Evolutionary conservation across 805 yeast species (phyloP).

Genomic region (Schizosaccharomyces osmophilus): DNA sequence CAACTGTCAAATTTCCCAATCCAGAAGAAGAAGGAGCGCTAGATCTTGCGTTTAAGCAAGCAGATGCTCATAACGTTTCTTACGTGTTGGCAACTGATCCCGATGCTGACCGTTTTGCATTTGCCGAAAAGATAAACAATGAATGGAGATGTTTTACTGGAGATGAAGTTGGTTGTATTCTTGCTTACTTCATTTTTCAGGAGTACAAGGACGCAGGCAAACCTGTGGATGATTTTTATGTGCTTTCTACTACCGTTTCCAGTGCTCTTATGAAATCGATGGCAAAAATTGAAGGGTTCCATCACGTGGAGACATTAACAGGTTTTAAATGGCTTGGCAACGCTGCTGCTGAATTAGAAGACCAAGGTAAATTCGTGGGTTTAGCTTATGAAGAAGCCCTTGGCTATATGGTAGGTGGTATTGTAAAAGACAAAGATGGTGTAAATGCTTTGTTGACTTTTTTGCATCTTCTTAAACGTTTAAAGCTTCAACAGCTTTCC

Average conservation of each 20-base stretch:
- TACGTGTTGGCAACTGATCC: slow-evolving; percentile 82
- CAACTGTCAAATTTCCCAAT: slow-evolving; percentile 74
- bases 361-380: slow-evolving; percentile 43
- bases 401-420: slow-evolving; percentile 60
- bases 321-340: slow-evolving; percentile 98
- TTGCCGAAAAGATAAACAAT: slow-evolving; percentile 29
- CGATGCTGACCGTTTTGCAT: slow-evolving; percentile 84
- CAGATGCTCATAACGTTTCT: slow-evolving; percentile 24
- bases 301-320: slow-evolving; percentile 60
- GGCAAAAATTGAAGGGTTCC: slow-evolving; percentile 37
- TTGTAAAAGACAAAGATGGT: slow-evolving; percentile 83
- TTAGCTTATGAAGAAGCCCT: slow-evolving; percentile 91
- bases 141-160: slow-evolving; percentile 69
- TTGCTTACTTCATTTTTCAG: slow-evolving; percentile 33
- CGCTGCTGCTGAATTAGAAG: slow-evolving; percentile 47
- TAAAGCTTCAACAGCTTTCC: not conserved
- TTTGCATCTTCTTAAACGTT: slow-evolving; percentile 30
- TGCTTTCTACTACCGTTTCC: slow-evolving; percentile 26
- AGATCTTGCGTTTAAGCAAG: slow-evolving; percentile 38
- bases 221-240: not conserved
- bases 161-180: slow-evolving; percentile 67
- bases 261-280: slow-evolving; percentile 53
- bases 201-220: not conserved
- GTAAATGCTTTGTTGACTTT: slow-evolving; percentile 56
- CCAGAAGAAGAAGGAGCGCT: slow-evolving; percentile 92